Evolutionary conservation across 208 protist genomes (phyloP).

Genomic region (Wallacemonas sp.): DNA sequence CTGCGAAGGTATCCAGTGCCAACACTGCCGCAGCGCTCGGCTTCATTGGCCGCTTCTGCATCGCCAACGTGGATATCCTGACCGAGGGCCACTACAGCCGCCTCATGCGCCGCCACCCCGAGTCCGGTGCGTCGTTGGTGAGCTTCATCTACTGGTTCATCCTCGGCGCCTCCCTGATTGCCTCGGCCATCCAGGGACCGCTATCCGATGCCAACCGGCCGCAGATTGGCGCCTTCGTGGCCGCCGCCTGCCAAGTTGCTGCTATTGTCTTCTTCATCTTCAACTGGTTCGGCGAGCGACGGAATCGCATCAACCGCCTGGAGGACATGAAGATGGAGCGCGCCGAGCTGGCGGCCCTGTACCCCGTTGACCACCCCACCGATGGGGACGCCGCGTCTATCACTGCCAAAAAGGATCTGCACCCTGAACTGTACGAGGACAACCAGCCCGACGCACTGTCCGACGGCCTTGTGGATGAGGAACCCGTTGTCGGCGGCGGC

Average conservation of each 20-base stretch:
- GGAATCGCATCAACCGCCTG: conserved; percentile 24
- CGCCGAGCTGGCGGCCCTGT: background rate
- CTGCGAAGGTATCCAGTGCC: conserved; percentile 16
- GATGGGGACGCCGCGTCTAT: background rate
- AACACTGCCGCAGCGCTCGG: conserved; percentile 11
- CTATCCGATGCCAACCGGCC: conserved; percentile 25
- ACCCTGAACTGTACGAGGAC: conserved; percentile 2
- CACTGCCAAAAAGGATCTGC: background rate
- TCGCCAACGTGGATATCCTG: conserved; percentile 38
- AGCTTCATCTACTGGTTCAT: conserved; percentile 42
- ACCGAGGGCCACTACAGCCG: conserved; percentile 43
- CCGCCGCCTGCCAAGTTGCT: conserved; percentile 15
- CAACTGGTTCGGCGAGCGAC: conserved; percentile 36
- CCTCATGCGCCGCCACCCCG: conserved; percentile 27
- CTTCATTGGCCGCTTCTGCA: conserved; percentile 24
- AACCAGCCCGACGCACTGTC: background rate
- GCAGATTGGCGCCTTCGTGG: conserved; percentile 21
- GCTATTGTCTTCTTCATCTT: conserved; percentile 24
- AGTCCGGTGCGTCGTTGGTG: conserved; percentile 23
- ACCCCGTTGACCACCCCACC: background rate
- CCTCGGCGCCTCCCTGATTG: conserved; percentile 20
- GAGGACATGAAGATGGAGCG: conserved; percentile 11
- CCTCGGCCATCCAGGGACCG: conserved; percentile 21
- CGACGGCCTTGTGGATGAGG: background rate
- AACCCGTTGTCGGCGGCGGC: background rate